These are phyloP conservation scores for Penicillium roqueforti DNA, from an alignment of 495 filamentous ascomycete species.

Conservation along the genomic window DNA sequence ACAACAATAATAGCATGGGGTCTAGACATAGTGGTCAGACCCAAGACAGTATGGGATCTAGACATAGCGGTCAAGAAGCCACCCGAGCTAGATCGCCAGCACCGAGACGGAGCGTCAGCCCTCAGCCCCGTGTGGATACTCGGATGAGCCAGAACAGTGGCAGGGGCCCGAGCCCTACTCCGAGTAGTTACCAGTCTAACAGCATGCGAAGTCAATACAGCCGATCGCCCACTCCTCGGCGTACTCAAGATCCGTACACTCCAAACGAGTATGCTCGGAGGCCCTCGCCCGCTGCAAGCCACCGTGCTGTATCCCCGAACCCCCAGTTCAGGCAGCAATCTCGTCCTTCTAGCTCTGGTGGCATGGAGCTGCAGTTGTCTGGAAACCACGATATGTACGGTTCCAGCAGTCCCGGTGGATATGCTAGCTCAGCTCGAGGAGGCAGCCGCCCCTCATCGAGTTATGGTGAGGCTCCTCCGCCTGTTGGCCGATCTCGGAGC, in stretches of 20 bases:
- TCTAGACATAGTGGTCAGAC: conserved; percentile 24
- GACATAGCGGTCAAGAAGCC: conserved; percentile 31
- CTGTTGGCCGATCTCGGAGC: conserved; percentile 61
- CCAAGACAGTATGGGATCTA: conserved; percentile 29
- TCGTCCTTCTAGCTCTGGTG: conserved; percentile 62
- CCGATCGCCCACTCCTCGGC: conserved; percentile 46
- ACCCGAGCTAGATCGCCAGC: conserved; percentile 47
- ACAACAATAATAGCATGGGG: conserved; percentile 31
- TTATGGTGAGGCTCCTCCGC: conserved; percentile 57
- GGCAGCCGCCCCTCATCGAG: conserved; percentile 52
- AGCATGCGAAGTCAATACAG: conserved; percentile 40
- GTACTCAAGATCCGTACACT: conserved; percentile 54
- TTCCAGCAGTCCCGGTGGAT: conserved; percentile 41
- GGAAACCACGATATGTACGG: conserved; percentile 47
- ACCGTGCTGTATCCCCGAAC: conserved; percentile 55
- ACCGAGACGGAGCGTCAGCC: conserved; percentile 53
- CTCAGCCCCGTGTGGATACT: conserved; percentile 40
- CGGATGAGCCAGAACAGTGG: conserved; percentile 39
- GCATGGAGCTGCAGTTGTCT: conserved; percentile 81
- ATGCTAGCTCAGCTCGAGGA: conserved; percentile 49
- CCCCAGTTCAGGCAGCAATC: conserved; percentile 55
- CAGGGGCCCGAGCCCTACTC: conserved; percentile 34
- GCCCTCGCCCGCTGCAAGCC: conserved; percentile 42
- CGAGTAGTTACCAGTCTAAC: conserved; percentile 38
- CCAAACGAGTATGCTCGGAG: conserved; percentile 49